Base-by-base conservation (phyloP, 106 monocot genomes). In the Chionographis japonica region DNA sequence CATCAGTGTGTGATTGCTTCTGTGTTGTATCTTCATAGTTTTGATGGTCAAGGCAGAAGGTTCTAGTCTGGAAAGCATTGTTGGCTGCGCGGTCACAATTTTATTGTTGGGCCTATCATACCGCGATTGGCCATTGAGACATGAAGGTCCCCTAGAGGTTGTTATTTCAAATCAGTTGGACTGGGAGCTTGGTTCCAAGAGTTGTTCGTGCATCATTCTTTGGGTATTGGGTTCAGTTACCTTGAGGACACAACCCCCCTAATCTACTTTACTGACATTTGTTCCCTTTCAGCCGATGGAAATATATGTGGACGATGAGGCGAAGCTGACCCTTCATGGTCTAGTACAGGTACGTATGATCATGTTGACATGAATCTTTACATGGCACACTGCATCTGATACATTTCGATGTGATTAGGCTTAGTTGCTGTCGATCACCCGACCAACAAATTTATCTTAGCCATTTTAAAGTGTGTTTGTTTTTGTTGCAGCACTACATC, bases 291-390 rank as follows among this genome's bases (percentile, higher is more conserved):
- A 99, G 98, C 98, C 98, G 2, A 99, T 99, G 98, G 98, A 99
- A 84, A 99, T 99, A 50, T 99, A 99, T 79, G 98, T 99, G 16
- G 98, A 99, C 42, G 98, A 99, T 77, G 98, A 99, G 68, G 93
- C 98, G 50, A 99, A 99, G 55, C 65, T 99, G 43, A 99, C 98
- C 40, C 77, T 99, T 52, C 98, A 99, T 79, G 98, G 98, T 63
- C 62, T 99, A 49, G 98, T 99, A 42, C 98, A 99, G 93, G 98
- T 99, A 84, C 39, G 6, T 49, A 12, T 71, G 8, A 6, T 46
- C 46, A 46, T 27, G 27, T 27, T 27, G 27, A 5, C 5, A 10
- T 46, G 5, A 46, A 6, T 5, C 9, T 46, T 46, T 5, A 6
- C 8, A 10, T 46, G 46, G 5, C 46, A 46, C 46, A 6, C 9